Evolutionary conservation across 768 basidiomycete genomes (phyloP).

Genomic region (Hebeloma cylindrosporum): DNA sequence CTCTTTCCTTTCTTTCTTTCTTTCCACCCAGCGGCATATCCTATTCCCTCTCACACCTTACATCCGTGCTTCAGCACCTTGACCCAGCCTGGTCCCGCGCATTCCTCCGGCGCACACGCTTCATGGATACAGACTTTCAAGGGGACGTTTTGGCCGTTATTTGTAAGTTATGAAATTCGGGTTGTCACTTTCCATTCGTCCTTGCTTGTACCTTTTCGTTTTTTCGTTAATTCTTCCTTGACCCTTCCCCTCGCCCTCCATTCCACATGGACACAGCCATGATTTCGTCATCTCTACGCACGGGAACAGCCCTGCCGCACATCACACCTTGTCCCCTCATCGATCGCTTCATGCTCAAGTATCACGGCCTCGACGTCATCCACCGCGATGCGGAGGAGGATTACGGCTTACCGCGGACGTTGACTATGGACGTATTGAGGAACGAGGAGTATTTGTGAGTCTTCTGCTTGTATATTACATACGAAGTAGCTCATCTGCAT

Average conservation of each 20-base stretch:
- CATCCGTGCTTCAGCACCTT: slow-evolving; percentile 70
- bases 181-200: no score
- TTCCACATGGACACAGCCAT: slow-evolving; percentile 62
- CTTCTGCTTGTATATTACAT: neutral
- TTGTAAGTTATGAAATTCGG: slow-evolving; percentile 56
- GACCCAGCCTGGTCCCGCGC: slow-evolving; percentile 79
- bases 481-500: neutral
- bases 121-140: slow-evolving; percentile 78
- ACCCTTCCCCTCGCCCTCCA: no score
- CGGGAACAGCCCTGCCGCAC: slow-evolving; percentile 76
- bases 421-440: slow-evolving; percentile 72
- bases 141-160: slow-evolving; percentile 85
- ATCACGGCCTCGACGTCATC: slow-evolving; percentile 65
- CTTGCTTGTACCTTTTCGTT: no score
- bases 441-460: slow-evolving; percentile 80
- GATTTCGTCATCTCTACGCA: slow-evolving; percentile 73
- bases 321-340: slow-evolving; percentile 78
- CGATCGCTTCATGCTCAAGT: slow-evolving; percentile 46
- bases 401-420: slow-evolving; percentile 66
- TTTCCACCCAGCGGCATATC: slow-evolving; percentile 73
- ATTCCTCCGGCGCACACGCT: slow-evolving; percentile 71
- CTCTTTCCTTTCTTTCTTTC: no score
- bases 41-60: slow-evolving; percentile 67
- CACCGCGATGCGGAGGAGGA: slow-evolving; percentile 72
- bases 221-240: no score